Evolutionary conservation across 345 rosid species (phyloP).

Genomic region (Camelina neglecta): DNA sequence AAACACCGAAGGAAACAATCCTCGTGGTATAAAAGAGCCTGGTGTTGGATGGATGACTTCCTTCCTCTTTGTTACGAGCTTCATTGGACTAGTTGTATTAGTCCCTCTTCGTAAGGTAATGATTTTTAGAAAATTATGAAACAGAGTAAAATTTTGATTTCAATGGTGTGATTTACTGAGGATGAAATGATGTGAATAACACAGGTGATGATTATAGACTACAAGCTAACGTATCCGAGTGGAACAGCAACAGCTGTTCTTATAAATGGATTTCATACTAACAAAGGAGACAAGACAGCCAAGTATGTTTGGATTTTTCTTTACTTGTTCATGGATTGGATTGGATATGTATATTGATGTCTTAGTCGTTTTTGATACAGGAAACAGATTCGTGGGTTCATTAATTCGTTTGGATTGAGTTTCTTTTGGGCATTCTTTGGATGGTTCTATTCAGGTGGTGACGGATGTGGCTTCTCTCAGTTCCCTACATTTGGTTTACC

Average conservation of each 20-base stretch:
- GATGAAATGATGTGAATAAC: background rate
- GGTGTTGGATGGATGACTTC: slow-evolving; percentile 89
- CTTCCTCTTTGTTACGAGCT: slow-evolving; percentile 72
- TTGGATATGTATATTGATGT: background rate
- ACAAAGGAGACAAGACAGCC: slow-evolving; percentile 71
- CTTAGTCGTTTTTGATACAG: slow-evolving; percentile 42
- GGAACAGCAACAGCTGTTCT: slow-evolving; percentile 95
- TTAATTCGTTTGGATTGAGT: slow-evolving; percentile 67
- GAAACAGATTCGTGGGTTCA: slow-evolving; percentile 78
- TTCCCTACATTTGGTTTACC: slow-evolving; percentile 82
- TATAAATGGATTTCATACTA: slow-evolving; percentile 86
- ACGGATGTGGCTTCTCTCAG: slow-evolving; percentile 69
- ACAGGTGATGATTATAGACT: slow-evolving; percentile 92
- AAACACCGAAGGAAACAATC: slow-evolving; percentile 67
- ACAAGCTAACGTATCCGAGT: slow-evolving; percentile 80
- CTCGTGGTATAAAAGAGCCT: slow-evolving; percentile 76
- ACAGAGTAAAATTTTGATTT: background rate
- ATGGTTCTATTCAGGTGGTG: slow-evolving; percentile 84
- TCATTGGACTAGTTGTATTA: slow-evolving; percentile 82
- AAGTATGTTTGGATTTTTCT: slow-evolving; percentile 54
- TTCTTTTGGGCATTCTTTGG: slow-evolving; percentile 88
- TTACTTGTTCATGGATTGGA: slow-evolving; percentile 22
- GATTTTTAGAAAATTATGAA: background rate
- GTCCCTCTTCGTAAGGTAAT: slow-evolving; percentile 88
- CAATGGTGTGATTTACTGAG: background rate